Evolutionary conservation across 2,329 filamentous ascomycete species (phyloP), one percentile per base, ranked within the genome.

Genomic region (Talaromyces sp.): DNA sequence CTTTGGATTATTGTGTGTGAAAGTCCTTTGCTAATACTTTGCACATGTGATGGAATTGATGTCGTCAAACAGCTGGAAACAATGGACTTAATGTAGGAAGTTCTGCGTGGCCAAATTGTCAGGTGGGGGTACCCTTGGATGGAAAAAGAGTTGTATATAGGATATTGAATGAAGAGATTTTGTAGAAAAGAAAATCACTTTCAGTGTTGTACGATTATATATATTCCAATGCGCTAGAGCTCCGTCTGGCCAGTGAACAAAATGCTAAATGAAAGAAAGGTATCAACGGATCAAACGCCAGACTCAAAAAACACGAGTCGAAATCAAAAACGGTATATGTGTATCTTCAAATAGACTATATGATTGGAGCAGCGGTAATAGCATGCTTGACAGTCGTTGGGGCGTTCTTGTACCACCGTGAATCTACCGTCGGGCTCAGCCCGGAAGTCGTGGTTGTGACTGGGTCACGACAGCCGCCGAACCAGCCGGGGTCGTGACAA

Each of bases 401-500:
- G 33, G 31, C 33, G 10, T 56, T 56, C 10, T 37, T 35, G 11
- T 56, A 17, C 52, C 52, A 56, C 19, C 25, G 52, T 3, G 52
- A 56, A 56, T 39, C 52, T 33, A 39, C 52, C 6, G 52, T 56
- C 7, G 52, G 33, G 33, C 52, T 56, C 31, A n/a, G 11, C 33
- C 10, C 3, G 6, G 33, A 5, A 11, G 52, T 7, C 65, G 52
- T 37, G 11, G 33, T 8, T 67, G 72, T 35, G 8, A 70, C 73
- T 11, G 73, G 69, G 63, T 80, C 78, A 6, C 75, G 75, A 68
- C 77, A 78, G 25, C 77, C 75, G 19, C 77, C 75, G 67, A 76
- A 78, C 77, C 77, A 79, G 13, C 77, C 77, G 22, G 74, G 75
- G 41, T 71, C 72, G 50, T 74, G 67, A 64, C 77, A 79, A 7